Base-by-base conservation (phyloP, 2,329 filamentous ascomycete species). In the Stachybotrys chartarum region DNA sequence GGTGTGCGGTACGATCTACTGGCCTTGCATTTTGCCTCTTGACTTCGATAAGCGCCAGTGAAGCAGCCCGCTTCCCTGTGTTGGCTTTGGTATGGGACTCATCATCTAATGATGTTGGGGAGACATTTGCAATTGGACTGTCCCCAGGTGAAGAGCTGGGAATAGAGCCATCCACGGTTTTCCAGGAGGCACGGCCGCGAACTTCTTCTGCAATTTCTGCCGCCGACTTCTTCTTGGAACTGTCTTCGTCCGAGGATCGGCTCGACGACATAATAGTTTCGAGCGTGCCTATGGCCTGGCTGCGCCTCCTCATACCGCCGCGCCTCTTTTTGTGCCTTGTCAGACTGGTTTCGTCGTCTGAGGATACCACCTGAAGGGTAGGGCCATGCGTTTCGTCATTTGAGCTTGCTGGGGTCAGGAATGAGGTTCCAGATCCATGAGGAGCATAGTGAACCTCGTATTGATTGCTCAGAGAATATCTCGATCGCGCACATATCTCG, bases 201-300 rank as follows among this genome's bases (percentile, higher is more conserved):
- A 82, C 75, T 54, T 81, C 77, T 7, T 79, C 78, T 0, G 78
- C 77, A 30, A 85, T 71, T 55, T 83, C 80, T 1, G 78, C 73
- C 0, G 82, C 83, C 1, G 81, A 75, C 63, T 80, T 84, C 67
- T 82, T 84, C 60, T 78, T 81, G n/a, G 77, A 72, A 60, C 77
- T 79, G 47, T 84, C 83, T 59, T 86, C 83, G 30, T 84, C 82
- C 0, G 83, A 85, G 1, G 83, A 86, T 30, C 82, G 77, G 57
- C 83, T 86, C 0, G 81, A 84, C 30, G 82, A 85, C 75, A 86
- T 86, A 63, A 86, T 86, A 1, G 83, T 86, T 62, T 87, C 83
- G 5, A 86, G 68, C 1, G 82, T 86, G 3, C 82, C 81, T 66
- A 85, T 82, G 6, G 83, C 83, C 30, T 74, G 73, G 56, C 79